Conservation (phyloP, 371 early-diverging fungal genomes). For the Lichtheimia corymbifera region DNA sequence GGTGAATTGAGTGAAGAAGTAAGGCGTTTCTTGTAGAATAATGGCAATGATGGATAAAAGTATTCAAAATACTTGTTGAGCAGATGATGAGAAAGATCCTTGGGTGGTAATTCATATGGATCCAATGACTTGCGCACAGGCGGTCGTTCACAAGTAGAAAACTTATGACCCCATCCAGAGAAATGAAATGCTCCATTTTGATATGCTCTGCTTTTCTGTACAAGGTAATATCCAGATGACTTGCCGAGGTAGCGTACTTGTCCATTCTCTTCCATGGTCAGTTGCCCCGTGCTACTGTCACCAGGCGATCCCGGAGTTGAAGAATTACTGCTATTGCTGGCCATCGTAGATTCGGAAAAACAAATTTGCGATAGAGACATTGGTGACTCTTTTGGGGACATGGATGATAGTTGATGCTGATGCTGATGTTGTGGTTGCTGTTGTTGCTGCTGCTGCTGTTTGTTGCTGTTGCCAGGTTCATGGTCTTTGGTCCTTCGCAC, state of each 20-base stretch:
- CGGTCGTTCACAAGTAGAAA: constrained; percentile 5
- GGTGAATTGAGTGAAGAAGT: constrained; percentile 12
- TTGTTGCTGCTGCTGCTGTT: constrained; percentile 6
- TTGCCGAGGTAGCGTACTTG: constrained; percentile 48
- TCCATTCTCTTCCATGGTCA: constrained; percentile 50
- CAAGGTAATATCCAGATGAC: constrained; percentile 49
- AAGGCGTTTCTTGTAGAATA: constrained; percentile 48
- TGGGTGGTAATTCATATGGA: constrained; percentile 45
- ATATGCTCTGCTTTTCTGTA: constrained; percentile 46
- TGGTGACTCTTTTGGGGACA: constrained; percentile 6
- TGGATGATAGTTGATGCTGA: neutral
- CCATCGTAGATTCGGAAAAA: neutral
- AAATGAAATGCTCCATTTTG: constrained; percentile 49
- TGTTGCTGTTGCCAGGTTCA: constrained; percentile 26
- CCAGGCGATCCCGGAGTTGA: constrained; percentile 11
- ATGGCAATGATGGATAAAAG: constrained; percentile 54
- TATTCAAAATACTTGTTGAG: constrained; percentile 56
- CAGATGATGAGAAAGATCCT: constrained; percentile 56
- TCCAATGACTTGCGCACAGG: constrained; percentile 11
- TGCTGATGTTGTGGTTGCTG: neutral
- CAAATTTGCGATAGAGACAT: constrained; percentile 1
- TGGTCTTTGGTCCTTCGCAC: constrained; percentile 20
- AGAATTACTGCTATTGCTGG: constrained; percentile 1
- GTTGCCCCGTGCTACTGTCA: constrained; percentile 36
- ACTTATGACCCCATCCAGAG: constrained; percentile 29